Evolutionary conservation across 1,284 basidiomycete species (phyloP).

Genomic region (Pyrrhoderma lamaoense): DNA sequence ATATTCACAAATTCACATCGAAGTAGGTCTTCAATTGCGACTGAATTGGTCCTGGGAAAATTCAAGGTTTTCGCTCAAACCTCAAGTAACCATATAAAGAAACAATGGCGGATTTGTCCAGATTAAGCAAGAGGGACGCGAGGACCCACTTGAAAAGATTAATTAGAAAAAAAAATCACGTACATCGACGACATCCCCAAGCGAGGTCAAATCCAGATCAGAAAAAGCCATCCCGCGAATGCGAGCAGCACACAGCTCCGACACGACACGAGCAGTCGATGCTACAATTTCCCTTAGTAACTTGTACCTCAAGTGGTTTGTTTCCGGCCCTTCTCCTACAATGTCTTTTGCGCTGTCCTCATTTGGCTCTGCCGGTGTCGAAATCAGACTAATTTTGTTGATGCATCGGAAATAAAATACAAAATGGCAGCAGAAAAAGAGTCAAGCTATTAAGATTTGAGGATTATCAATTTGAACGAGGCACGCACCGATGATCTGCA

Average conservation of each 20-base stretch:
- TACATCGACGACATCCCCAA: slow-evolving; percentile 37
- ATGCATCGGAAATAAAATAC: too few species aligned
- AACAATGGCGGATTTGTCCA: not conserved
- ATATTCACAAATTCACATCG: too few species aligned
- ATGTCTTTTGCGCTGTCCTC: too few species aligned
- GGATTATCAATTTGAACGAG: too few species aligned
- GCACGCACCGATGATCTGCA: not conserved
- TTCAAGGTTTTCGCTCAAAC: too few species aligned
- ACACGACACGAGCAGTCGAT: slow-evolving; percentile 8
- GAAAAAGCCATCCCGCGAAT: slow-evolving; percentile 6
- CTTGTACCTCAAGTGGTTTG: too few species aligned
- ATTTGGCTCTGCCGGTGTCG: too few species aligned
- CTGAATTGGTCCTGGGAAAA: too few species aligned
- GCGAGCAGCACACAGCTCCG: slow-evolving; percentile 4
- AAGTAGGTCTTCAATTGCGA: too few species aligned
- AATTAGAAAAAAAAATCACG: slow-evolving; percentile 21
- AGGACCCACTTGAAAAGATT: not conserved
- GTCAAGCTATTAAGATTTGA: not conserved
- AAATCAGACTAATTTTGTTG: too few species aligned
- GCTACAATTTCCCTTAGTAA: not conserved
- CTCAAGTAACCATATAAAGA: not conserved
- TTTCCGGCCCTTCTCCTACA: too few species aligned
- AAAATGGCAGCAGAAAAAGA: not conserved
- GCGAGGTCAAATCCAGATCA: slow-evolving; percentile 24
- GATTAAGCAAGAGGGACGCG: slow-evolving; percentile 1